Percentiles rank a stretch among this genome's conserved stretches.
phyloP scores from a whole-genome alignment of 352 stramenopile species.

The Aphanomyces astaci region DNA sequence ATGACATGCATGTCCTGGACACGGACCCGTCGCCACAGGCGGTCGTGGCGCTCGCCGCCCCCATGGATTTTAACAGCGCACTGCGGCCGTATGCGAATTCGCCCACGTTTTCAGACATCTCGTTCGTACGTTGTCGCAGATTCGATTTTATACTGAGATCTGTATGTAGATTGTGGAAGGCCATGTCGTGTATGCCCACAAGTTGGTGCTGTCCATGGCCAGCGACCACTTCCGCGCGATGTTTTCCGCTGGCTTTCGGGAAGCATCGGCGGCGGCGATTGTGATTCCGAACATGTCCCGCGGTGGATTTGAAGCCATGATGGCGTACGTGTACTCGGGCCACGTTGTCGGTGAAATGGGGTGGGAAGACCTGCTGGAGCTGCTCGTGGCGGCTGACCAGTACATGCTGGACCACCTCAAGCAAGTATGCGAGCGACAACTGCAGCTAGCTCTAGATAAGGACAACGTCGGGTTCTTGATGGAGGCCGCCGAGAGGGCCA shows the following conservation, averaged over 20 bases:
- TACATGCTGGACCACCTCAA: constrained; percentile 97
- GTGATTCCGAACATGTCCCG: constrained; percentile 86
- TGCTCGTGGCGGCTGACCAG: constrained; percentile 90
- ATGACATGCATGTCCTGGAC: constrained; percentile 92
- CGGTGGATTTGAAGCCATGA: constrained; percentile 85
- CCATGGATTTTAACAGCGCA: constrained; percentile 63
- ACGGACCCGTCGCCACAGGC: constrained; percentile 86
- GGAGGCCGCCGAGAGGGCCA: constrained; percentile 84
- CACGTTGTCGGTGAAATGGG: constrained; percentile 23
- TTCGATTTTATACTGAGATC: background rate
- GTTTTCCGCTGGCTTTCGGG: constrained; percentile 90
- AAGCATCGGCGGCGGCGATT: constrained; percentile 77
- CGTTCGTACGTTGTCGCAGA: constrained; percentile 58
- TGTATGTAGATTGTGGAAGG: constrained; percentile 81
- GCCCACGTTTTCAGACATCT: constrained; percentile 92
- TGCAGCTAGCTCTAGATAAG: constrained; percentile 73
- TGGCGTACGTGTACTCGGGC: constrained; percentile 94
- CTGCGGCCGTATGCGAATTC: constrained; percentile 88
- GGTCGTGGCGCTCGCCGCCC: constrained; percentile 48
- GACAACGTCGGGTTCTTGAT: constrained; percentile 85
- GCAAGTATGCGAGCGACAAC: constrained; percentile 86
- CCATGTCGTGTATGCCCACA: constrained; percentile 87
- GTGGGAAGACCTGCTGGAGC: constrained; percentile 34
- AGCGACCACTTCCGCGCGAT: constrained; percentile 92
- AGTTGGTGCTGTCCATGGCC: constrained; percentile 88